Conservation (phyloP, 768 basidiomycete species). For the Podaxis sp. region DNA sequence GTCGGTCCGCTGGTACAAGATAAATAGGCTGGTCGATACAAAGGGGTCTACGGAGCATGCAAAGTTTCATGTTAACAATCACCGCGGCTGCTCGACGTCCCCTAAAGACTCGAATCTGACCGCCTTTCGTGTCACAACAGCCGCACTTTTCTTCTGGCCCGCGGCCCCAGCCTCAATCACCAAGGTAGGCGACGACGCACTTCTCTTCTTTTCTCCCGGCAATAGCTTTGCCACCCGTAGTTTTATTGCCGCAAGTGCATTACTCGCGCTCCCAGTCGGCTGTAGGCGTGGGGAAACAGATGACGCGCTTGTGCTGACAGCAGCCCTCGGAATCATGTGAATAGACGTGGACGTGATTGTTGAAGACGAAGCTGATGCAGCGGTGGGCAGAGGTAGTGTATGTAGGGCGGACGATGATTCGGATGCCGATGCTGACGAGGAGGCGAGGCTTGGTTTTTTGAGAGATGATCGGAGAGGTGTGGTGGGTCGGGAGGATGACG, state of each 20-base stretch:
- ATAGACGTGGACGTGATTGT: slow-evolving; percentile 9
- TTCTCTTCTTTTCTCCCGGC: slow-evolving; percentile 5
- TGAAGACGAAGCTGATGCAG: slow-evolving; percentile 14
- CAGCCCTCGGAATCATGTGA: background rate
- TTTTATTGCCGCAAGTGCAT: background rate
- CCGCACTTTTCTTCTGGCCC: background rate
- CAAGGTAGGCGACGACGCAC: background rate
- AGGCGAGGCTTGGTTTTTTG: slow-evolving; percentile 47
- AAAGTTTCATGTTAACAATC: background rate
- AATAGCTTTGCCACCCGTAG: slow-evolving; percentile 6
- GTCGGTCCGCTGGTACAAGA: background rate
- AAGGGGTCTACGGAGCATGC: background rate
- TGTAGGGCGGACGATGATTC: slow-evolving; percentile 50
- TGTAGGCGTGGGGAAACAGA: background rate
- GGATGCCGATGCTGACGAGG: slow-evolving; percentile 41
- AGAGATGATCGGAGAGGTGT: slow-evolving; percentile 63
- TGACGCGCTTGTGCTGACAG: background rate
- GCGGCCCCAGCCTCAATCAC: background rate
- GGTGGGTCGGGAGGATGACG: slow-evolving; percentile 41
- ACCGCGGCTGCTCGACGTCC: background rate
- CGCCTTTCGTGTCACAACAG: background rate
- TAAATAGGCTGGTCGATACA: slow-evolving; percentile 1
- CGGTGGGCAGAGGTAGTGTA: slow-evolving; percentile 34
- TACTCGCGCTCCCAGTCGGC: background rate
- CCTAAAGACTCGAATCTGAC: slow-evolving; percentile 5